Evolutionary conservation across 768 basidiomycete genomes (phyloP).

Genomic region (Tricholoma terreum): DNA sequence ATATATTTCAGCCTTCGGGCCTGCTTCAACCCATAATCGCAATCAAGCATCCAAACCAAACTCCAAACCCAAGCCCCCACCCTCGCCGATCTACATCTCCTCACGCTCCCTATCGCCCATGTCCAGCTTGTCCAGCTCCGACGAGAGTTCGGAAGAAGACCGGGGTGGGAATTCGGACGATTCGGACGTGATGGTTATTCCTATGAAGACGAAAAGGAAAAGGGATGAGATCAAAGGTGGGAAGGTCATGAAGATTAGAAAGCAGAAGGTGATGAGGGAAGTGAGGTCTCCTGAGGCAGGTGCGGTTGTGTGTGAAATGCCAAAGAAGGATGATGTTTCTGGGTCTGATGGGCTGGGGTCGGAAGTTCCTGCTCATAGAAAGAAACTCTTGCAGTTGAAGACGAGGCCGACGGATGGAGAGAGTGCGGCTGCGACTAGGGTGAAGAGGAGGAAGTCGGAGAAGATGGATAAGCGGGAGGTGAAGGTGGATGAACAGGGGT

Average conservation of each 20-base stretch:
- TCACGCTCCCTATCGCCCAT: conserved; percentile 16
- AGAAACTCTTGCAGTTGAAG: conserved; percentile 13
- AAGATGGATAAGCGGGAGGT: conserved; percentile 16
- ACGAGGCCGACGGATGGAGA: conserved; percentile 7
- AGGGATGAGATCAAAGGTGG: not conserved
- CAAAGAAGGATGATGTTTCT: not conserved
- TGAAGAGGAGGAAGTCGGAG: conserved; percentile 33
- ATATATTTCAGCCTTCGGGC: no score
- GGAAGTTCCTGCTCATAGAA: conserved; percentile 1
- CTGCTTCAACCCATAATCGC: no score
- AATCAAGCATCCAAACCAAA: no score
- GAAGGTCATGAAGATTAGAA: not conserved
- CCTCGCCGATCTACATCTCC: conserved; percentile 14
- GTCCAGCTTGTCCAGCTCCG: conserved; percentile 4
- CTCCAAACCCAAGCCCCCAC: not conserved
- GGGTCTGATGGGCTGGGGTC: not conserved
- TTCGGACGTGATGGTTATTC: conserved; percentile 5
- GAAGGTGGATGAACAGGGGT: conserved; percentile 26
- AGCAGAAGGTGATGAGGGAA: not conserved
- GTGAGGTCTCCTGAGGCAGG: not conserved
- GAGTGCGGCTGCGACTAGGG: conserved; percentile 26
- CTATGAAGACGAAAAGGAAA: conserved; percentile 7
- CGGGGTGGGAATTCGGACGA: conserved; percentile 5
- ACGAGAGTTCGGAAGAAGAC: not conserved
- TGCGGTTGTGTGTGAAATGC: not conserved